Percentiles rank a stretch among this genome's conserved stretches.
Evolutionary conservation across 306 rosid species (phyloP).

Genomic region (Vicia villosa): DNA sequence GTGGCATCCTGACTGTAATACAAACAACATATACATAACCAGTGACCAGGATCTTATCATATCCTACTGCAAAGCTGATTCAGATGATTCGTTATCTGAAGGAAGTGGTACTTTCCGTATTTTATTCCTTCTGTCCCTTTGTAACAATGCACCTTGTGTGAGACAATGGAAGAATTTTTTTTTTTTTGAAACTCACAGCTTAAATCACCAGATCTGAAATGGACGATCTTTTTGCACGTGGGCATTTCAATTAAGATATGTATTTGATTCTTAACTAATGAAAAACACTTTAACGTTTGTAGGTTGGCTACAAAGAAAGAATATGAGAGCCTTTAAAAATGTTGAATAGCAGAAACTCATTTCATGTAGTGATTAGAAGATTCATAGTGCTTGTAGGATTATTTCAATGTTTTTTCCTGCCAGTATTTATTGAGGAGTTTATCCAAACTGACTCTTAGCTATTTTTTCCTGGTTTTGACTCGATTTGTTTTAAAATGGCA

Average conservation of each 20-base stretch:
- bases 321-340: not conserved
- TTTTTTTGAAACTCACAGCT: not conserved
- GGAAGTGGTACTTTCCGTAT: conserved; percentile 69
- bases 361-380: not conserved
- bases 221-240: not conserved
- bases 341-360: not conserved
- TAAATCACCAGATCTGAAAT: conserved; percentile 15
- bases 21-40: conserved; percentile 93
- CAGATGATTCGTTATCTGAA: conserved; percentile 88
- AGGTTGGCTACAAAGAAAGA: not conserved
- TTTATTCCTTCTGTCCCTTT: not conserved
- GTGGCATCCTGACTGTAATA: conserved; percentile 99
- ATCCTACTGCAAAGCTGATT: conserved; percentile 99
- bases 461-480: not conserved
- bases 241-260: not conserved
- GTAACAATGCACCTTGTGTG: conserved; percentile 14
- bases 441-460: conserved; percentile 1
- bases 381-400: not conserved
- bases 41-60: conserved; percentile 99
- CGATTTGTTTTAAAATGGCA: conserved; percentile 6
- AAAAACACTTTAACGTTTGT: not conserved
- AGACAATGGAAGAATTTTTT: conserved; percentile 9
- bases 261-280: not conserved
- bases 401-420: not conserved
- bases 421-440: not conserved